Percentiles rank a stretch among this genome's conserved stretches.
Conservation (phyloP, 192 early-diverging fungal species). For the Coemansia sp. region DNA sequence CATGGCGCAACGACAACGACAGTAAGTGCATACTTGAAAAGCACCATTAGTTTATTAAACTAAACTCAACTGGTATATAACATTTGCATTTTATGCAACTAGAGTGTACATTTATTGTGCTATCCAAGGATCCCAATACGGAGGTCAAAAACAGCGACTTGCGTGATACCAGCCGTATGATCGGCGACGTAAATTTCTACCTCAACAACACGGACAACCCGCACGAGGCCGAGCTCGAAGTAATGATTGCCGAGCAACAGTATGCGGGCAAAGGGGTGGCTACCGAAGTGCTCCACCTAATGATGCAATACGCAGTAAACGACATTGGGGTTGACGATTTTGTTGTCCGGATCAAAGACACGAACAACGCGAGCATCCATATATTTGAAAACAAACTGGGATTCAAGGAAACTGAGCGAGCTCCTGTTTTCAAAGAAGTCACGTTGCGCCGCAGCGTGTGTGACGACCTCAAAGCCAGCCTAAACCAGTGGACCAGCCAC, state of each 20-base stretch:
- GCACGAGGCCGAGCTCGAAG: constrained; percentile 79
- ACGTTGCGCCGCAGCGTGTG: constrained; percentile 31
- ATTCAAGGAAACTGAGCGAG: constrained; percentile 43
- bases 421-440: constrained; percentile 44
- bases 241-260: constrained; percentile 82
- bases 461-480: constrained; percentile 13
- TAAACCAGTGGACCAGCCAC: constrained; percentile 8
- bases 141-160: background rate
- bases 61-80: no score
- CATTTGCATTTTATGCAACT: background rate
- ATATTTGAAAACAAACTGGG: constrained; percentile 46
- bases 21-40: constrained; percentile 41
- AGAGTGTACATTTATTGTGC: constrained; percentile 75
- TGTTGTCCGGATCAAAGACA: constrained; percentile 52
- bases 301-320: constrained; percentile 52
- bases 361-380: constrained; percentile 39
- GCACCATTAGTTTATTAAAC: background rate
- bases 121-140: constrained; percentile 16
- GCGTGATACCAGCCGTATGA: constrained; percentile 61
- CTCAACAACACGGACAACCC: constrained; percentile 78
- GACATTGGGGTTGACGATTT: constrained; percentile 43
- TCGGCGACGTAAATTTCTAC: constrained; percentile 95
- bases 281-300: constrained; percentile 45
- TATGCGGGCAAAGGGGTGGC: constrained; percentile 32
- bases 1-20: constrained; percentile 81